Percentiles rank a stretch among this genome's conserved stretches.
phyloP scores from a whole-genome alignment of 805 yeast genomes.

The Candida quercuum region DNA sequence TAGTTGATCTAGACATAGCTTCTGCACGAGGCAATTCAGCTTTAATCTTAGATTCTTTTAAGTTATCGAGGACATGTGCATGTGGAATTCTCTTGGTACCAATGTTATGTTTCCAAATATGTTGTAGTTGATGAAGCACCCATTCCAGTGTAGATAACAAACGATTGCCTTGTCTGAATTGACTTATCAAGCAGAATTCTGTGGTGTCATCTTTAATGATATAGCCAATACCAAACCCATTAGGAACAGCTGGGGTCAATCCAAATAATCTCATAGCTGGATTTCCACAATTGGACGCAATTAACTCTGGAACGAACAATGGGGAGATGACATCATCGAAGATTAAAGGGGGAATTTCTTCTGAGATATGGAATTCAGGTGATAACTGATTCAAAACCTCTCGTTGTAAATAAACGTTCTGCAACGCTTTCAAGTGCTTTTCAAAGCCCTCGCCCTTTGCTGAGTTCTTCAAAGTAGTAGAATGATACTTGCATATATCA shows the following conservation, averaged over 20 bases:
- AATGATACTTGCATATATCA: slow-evolving; percentile 48
- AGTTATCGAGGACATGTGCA: slow-evolving; percentile 31
- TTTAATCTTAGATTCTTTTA: slow-evolving; percentile 11
- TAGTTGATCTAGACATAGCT: slow-evolving; percentile 18
- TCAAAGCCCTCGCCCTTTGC: slow-evolving; percentile 66
- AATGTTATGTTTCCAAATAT: slow-evolving; percentile 32
- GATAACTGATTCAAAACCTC: slow-evolving; percentile 41
- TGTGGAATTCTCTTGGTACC: slow-evolving; percentile 20
- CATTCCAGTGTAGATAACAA: slow-evolving; percentile 69
- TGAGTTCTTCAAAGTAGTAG: slow-evolving; percentile 42
- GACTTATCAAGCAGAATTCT: slow-evolving; percentile 78
- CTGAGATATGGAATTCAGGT: slow-evolving; percentile 32
- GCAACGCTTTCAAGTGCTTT: slow-evolving; percentile 62
- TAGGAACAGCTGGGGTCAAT: slow-evolving; percentile 81
- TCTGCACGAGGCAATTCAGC: too few species aligned
- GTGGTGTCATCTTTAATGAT: slow-evolving; percentile 78
- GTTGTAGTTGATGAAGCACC: slow-evolving; percentile 55
- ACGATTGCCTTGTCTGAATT: slow-evolving; percentile 80
- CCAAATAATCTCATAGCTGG: slow-evolving; percentile 85
- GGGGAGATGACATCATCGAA: slow-evolving; percentile 37
- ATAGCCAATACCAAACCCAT: slow-evolving; percentile 92
- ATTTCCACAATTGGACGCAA: slow-evolving; percentile 60
- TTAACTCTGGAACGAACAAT: slow-evolving; percentile 35
- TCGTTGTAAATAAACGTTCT: slow-evolving; percentile 47
- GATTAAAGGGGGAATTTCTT: slow-evolving; percentile 35